A percentile compares a stretch with the other conserved stretches of the same genome.
Evolutionary conservation across 1,139 yeast species (phyloP).

Genomic region (Geotrichum restrictum): DNA sequence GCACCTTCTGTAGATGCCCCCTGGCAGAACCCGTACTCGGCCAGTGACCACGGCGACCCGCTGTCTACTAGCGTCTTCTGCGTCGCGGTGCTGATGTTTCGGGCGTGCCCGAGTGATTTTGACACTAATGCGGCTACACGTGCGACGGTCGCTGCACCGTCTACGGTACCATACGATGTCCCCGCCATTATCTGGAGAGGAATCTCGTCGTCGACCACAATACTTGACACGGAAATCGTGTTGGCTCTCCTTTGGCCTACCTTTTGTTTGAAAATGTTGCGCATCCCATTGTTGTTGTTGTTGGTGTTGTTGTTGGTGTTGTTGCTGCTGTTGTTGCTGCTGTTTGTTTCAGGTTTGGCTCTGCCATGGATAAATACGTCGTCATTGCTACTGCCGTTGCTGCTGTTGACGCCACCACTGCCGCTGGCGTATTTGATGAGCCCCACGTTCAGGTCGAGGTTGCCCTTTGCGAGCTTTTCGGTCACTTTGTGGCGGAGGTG

Average conservation of each 20-base stretch:
- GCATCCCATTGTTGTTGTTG: not conserved
- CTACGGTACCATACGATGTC: too few species aligned
- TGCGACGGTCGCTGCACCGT: too few species aligned
- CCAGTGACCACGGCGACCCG: conserved; percentile 7
- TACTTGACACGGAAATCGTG: not conserved
- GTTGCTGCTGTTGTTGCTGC: not conserved
- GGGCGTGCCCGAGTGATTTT: not conserved
- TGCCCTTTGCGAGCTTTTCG: not conserved
- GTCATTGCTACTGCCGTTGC: too few species aligned
- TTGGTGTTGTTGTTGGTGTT: not conserved
- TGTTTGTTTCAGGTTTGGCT: too few species aligned
- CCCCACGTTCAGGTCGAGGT: conserved; percentile 6
- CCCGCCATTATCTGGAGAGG: too few species aligned
- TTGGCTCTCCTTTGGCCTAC: not conserved
- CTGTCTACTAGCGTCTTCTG: not conserved
- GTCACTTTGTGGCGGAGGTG: not conserved
- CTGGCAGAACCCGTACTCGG: not conserved
- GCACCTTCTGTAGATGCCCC: conserved; percentile 7
- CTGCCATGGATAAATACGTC: too few species aligned
- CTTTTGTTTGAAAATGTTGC: not conserved
- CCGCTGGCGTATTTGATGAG: conserved; percentile 1
- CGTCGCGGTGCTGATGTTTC: conserved; percentile 3
- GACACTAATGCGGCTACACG: too few species aligned
- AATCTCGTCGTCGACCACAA: conserved; percentile 1
- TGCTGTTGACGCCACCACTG: too few species aligned